phyloP scores from a whole-genome alignment of 768 basidiomycete genomes.

The Lentinus brumalis region DNA sequence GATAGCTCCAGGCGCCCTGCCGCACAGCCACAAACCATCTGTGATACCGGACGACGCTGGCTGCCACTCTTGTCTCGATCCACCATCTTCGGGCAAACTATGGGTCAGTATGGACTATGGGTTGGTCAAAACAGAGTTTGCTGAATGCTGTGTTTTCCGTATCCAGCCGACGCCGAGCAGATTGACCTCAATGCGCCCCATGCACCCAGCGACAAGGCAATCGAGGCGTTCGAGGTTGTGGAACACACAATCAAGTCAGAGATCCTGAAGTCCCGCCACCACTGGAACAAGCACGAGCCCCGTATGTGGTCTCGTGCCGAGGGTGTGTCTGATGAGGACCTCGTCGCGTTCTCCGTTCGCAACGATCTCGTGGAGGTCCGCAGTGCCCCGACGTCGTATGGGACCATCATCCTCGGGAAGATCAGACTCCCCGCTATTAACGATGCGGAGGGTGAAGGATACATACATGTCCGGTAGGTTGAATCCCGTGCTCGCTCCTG shows the following conservation, averaged over 20 bases:
- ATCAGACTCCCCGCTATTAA: constrained; percentile 68
- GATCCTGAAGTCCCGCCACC: constrained; percentile 62
- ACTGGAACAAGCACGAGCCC: constrained; percentile 76
- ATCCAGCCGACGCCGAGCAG: constrained; percentile 38
- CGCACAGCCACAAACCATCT: no score
- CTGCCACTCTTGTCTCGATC: no score
- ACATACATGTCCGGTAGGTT: constrained; percentile 68
- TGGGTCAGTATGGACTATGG: no score
- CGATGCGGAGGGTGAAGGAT: constrained; percentile 65
- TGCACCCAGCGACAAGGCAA: constrained; percentile 56
- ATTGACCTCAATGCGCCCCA: constrained; percentile 62
- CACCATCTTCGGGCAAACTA: no score
- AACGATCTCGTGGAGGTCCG: constrained; percentile 47
- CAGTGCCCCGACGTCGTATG: constrained; percentile 63
- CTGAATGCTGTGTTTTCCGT: no score
- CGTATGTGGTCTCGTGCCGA: constrained; percentile 68
- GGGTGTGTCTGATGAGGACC: constrained; percentile 51
- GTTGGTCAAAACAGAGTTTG: no score
- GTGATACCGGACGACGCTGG: no score
- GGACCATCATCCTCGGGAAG: constrained; percentile 75
- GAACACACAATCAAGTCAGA: constrained; percentile 60
- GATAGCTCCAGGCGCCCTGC: no score
- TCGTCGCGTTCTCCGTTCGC: constrained; percentile 53
- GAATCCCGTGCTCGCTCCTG: background rate
- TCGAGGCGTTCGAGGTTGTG: constrained; percentile 65